Evolutionary conservation across 495 filamentous ascomycete genomes (phyloP).

Genomic region (Stereocaulon alpinum): DNA sequence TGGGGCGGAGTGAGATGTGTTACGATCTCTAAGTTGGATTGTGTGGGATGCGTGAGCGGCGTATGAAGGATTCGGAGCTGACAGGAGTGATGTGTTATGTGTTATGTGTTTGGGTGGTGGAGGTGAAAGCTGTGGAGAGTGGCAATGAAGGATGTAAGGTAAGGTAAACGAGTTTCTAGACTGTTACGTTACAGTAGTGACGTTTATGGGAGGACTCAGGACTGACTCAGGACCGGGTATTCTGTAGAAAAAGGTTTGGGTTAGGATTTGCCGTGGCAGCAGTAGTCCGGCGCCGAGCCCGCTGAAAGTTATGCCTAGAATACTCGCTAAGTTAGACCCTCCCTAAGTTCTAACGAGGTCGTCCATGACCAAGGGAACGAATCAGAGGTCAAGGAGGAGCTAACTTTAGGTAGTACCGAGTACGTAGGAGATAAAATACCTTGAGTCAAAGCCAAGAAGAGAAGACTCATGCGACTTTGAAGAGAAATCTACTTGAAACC

Average conservation of each 20-base stretch:
- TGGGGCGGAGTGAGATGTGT: background rate
- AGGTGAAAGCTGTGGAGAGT: background rate
- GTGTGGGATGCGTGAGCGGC: slow-evolving; percentile 1
- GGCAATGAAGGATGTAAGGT: background rate
- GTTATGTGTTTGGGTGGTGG: background rate
- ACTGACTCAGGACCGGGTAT: background rate
- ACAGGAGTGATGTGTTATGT: background rate
- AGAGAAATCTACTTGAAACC: too few relatives aligned
- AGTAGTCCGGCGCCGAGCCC: background rate
- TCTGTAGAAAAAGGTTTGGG: background rate
- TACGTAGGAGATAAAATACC: slow-evolving; percentile 1
- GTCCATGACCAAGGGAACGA: background rate
- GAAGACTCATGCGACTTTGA: too few relatives aligned
- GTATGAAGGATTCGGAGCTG: background rate
- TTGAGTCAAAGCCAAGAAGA: background rate
- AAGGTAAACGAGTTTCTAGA: background rate
- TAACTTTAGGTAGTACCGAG: background rate
- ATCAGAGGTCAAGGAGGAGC: background rate
- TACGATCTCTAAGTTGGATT: background rate
- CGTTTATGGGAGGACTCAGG: background rate
- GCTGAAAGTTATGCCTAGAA: background rate
- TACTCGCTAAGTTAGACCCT: background rate
- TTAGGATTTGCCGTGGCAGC: slow-evolving; percentile 3
- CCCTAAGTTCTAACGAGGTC: background rate
- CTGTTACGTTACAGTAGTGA: background rate